These are phyloP conservation scores for Pestalotiopsis sp. DNA, from an alignment of 2,329 filamentous ascomycete genomes.

Conservation along the genomic window DNA sequence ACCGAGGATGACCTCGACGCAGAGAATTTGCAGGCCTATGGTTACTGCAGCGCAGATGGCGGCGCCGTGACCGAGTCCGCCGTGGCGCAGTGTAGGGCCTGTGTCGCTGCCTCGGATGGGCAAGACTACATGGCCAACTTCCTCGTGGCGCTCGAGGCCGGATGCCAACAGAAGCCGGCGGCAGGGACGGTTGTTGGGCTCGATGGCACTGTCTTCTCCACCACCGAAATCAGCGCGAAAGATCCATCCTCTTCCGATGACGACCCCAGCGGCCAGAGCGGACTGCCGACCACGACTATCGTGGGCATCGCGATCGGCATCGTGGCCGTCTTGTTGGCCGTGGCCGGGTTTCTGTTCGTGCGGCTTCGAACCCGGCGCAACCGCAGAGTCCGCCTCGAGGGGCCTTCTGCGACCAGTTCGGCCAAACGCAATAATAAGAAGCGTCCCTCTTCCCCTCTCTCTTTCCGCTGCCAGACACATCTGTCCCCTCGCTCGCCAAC, in stretches of 20 bases:
- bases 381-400: constrained; percentile 30
- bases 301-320: constrained; percentile 46
- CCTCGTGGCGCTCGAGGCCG: constrained; percentile 53
- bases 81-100: constrained; percentile 46
- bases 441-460: constrained; percentile 47
- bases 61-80: constrained; percentile 35
- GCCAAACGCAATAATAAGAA: constrained; percentile 30
- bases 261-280: constrained; percentile 16
- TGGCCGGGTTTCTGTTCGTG: constrained; percentile 44
- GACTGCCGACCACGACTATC: constrained; percentile 41
- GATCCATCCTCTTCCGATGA: constrained; percentile 30
- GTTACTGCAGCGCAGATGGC: constrained; percentile 48
- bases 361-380: constrained; percentile 48
- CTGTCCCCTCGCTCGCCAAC: constrained; percentile 41
- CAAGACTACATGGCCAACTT: constrained; percentile 52
- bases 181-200: constrained; percentile 39
- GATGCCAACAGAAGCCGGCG: constrained; percentile 49
- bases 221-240: constrained; percentile 33
- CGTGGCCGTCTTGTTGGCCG: constrained; percentile 38
- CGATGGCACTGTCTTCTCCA: constrained; percentile 48
- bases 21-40: constrained; percentile 38
- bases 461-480: constrained; percentile 54
- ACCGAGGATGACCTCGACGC: constrained; percentile 40
- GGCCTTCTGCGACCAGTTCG: constrained; percentile 18
- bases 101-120: constrained; percentile 44